Evolutionary conservation across 805 yeast species (phyloP).

Genomic region (Cephaloascus albidus): DNA sequence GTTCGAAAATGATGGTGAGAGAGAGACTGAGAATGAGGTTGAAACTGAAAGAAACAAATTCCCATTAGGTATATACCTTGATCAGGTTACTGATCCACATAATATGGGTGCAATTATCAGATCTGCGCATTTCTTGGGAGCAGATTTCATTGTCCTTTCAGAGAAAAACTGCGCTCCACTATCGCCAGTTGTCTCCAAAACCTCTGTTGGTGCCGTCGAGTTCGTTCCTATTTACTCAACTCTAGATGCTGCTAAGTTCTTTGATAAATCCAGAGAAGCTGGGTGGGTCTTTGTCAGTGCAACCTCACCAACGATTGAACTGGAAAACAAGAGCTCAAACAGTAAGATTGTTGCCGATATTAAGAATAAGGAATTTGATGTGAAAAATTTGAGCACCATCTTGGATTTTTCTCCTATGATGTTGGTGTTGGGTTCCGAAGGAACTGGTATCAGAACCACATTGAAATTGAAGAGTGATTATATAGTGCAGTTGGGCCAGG

Average conservation of each 20-base stretch:
- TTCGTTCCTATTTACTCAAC: slow-evolving; percentile 51
- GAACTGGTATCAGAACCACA: slow-evolving; percentile 67
- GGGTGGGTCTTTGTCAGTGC: slow-evolving; percentile 74
- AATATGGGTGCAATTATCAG: slow-evolving; percentile 79
- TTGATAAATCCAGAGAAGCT: slow-evolving; percentile 41
- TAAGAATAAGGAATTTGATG: slow-evolving; percentile 23
- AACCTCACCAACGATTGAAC: slow-evolving; percentile 25
- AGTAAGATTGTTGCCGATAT: slow-evolving; percentile 8
- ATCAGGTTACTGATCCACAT: slow-evolving; percentile 80
- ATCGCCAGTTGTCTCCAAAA: slow-evolving; percentile 70
- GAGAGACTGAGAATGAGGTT: too few species aligned
- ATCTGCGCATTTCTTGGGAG: slow-evolving; percentile 76
- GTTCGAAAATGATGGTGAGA: neutral
- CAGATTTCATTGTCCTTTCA: slow-evolving; percentile 65
- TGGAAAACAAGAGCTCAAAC: slow-evolving; percentile 4
- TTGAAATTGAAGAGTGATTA: slow-evolving; percentile 49
- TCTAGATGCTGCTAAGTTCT: slow-evolving; percentile 50
- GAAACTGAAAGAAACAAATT: slow-evolving; percentile 3
- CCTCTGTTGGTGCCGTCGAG: slow-evolving; percentile 82
- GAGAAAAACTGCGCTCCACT: slow-evolving; percentile 64
- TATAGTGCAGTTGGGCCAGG: slow-evolving; percentile 29
- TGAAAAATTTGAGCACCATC: slow-evolving; percentile 33
- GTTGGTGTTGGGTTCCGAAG: slow-evolving; percentile 80
- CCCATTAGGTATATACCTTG: slow-evolving; percentile 71
- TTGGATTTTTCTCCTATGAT: slow-evolving; percentile 48